phyloP scores from a whole-genome alignment of 2,329 filamentous ascomycete species.

The Pseudogymnoascus sp. region DNA sequence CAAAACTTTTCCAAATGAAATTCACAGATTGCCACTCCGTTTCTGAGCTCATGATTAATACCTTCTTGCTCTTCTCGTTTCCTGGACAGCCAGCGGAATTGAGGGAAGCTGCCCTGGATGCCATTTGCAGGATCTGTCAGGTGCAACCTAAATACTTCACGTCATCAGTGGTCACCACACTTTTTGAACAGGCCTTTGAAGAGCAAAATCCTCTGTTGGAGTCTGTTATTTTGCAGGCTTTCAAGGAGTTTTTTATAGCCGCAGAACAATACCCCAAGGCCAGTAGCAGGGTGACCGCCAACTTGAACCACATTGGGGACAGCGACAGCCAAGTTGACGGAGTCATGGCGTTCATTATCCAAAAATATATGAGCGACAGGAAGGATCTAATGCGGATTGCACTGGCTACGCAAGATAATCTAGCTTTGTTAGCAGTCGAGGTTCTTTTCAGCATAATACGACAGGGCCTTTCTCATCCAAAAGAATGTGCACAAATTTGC shows the following conservation, averaged over 20 bases:
- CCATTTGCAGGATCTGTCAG: conserved; percentile 76
- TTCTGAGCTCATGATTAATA: conserved; percentile 69
- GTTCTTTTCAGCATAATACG: conserved; percentile 86
- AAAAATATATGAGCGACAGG: conserved; percentile 57
- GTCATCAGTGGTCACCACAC: conserved; percentile 64
- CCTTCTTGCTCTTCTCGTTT: conserved; percentile 64
- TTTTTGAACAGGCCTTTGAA: conserved; percentile 72
- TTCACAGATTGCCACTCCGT: conserved; percentile 59
- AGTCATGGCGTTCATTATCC: conserved; percentile 75
- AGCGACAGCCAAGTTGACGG: conserved; percentile 71
- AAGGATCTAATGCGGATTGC: conserved; percentile 66
- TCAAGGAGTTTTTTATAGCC: conserved; percentile 71
- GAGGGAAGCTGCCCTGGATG: conserved; percentile 69
- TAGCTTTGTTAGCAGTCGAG: conserved; percentile 73
- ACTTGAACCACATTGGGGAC: conserved; percentile 49
- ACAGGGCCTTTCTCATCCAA: conserved; percentile 84
- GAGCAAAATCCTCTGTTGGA: conserved; percentile 62
- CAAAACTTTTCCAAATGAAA: conserved; percentile 53
- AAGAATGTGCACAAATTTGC: conserved; percentile 78
- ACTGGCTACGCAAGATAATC: conserved; percentile 61
- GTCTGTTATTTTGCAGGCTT: conserved; percentile 62
- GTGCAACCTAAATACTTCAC: conserved; percentile 67
- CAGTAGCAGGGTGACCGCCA: conserved; percentile 28
- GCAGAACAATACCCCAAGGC: conserved; percentile 71
- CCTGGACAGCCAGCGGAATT: conserved; percentile 57